Evolutionary conservation across 768 basidiomycete species (phyloP).

Genomic region (Auricularia sp.): DNA sequence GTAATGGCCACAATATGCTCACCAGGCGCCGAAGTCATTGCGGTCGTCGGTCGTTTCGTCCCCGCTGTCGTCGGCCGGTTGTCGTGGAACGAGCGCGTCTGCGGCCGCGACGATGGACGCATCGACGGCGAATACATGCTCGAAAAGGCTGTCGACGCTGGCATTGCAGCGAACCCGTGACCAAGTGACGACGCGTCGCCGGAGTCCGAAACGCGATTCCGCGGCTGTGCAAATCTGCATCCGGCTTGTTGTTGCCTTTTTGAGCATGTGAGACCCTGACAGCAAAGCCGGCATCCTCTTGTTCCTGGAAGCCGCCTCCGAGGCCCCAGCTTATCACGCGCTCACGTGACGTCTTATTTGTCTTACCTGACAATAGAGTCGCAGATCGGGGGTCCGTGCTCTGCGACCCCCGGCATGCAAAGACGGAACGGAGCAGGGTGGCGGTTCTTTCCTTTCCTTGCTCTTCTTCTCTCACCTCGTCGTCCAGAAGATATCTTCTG

Average conservation of each 20-base stretch:
- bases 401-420: not conserved
- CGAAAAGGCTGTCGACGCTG: not conserved
- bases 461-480: not conserved
- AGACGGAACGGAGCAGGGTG: not conserved
- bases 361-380: not conserved
- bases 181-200: not conserved
- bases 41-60: not conserved
- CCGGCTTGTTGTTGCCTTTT: not conserved
- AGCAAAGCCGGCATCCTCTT: not conserved
- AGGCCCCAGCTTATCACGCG: not conserved
- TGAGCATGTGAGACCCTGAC: not conserved
- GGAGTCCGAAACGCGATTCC: not conserved
- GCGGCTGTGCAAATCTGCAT: not conserved
- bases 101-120: not conserved
- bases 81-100: not conserved
- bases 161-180: not conserved
- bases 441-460: not conserved
- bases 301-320: not conserved
- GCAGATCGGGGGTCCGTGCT: not conserved
- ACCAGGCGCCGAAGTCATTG: not conserved
- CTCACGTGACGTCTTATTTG: not conserved
- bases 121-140: not conserved
- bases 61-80: not conserved
- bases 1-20: conserved; percentile 4
- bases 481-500: not conserved